Conservation (phyloP, 2,329 filamentous ascomycete genomes). For the Calonectria pauciramosa region DNA sequence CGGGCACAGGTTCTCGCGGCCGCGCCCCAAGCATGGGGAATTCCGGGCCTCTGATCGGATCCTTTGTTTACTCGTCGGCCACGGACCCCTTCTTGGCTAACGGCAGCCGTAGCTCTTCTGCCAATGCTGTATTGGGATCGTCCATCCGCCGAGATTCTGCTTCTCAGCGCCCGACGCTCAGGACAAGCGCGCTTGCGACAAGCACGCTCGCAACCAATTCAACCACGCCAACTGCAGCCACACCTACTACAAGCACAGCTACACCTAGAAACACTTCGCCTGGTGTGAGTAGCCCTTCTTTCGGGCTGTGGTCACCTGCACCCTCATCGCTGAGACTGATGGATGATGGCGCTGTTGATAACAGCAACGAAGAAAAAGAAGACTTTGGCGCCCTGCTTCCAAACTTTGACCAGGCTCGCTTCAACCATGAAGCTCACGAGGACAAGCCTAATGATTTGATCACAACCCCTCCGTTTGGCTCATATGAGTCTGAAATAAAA, state of each 20-base stretch:
- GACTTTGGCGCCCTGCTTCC: constrained; percentile 66
- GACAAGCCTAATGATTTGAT: constrained; percentile 24
- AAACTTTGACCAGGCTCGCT: constrained; percentile 62
- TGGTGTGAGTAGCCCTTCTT: constrained; percentile 35
- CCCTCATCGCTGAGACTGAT: constrained; percentile 59
- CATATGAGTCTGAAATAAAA: constrained; percentile 29
- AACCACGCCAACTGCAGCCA: neutral
- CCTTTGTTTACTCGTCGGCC: constrained; percentile 53
- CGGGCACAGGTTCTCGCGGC: constrained; percentile 33
- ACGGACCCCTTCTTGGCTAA: constrained; percentile 57
- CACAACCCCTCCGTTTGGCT: constrained; percentile 9
- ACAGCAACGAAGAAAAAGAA: constrained; percentile 51
- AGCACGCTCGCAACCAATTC: constrained; percentile 22
- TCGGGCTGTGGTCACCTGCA: constrained; percentile 52
- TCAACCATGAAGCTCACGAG: constrained; percentile 37
- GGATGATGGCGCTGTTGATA: constrained; percentile 62
- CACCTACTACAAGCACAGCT: constrained; percentile 33
- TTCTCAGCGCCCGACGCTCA: constrained; percentile 43
- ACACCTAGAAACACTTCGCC: constrained; percentile 40
- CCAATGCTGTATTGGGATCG: constrained; percentile 52
- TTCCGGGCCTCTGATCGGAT: constrained; percentile 49
- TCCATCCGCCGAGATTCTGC: constrained; percentile 48
- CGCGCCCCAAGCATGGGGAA: constrained; percentile 43
- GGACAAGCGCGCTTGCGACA: constrained; percentile 35
- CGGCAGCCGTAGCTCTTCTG: constrained; percentile 61